Evolutionary conservation across 345 rosid species (phyloP).

Genomic region (Bruguiera parviflora): DNA sequence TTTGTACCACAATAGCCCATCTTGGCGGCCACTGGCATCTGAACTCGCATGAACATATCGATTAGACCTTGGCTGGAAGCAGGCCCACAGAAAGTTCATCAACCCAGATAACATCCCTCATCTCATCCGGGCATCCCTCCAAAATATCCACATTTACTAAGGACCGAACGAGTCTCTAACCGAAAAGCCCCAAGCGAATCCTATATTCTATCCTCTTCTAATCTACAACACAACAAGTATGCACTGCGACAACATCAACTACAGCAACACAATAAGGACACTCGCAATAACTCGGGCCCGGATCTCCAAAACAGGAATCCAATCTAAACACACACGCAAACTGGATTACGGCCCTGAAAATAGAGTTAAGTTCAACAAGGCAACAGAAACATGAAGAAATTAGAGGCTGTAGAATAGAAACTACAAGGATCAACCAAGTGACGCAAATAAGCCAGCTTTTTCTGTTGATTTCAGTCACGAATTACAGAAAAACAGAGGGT

Average conservation of each 20-base stretch:
- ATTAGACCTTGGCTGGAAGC: constrained; percentile 77
- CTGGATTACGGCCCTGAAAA: too few relatives aligned
- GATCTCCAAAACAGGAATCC: background rate
- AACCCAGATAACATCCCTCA: constrained; percentile 95
- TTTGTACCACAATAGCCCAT: constrained; percentile 76
- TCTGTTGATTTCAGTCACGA: constrained; percentile 2
- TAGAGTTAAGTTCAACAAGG: background rate
- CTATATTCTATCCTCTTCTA: constrained; percentile 3
- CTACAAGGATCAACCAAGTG: constrained; percentile 26
- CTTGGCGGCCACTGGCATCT: constrained; percentile 71
- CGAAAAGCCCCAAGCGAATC: constrained; percentile 12
- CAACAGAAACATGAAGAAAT: background rate
- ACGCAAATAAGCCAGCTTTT: constrained; percentile 20
- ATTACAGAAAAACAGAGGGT: constrained; percentile 13
- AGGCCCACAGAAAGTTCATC: constrained; percentile 78
- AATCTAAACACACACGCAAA: background rate
- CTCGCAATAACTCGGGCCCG: background rate
- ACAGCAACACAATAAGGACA: background rate
- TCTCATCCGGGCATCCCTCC: constrained; percentile 63
- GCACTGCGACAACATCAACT: constrained; percentile 24
- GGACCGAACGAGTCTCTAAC: constrained; percentile 16
- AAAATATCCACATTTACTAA: constrained; percentile 46
- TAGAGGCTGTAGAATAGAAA: constrained; percentile 7
- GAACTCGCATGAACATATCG: constrained; percentile 47
- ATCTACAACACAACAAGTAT: constrained; percentile 15